These are phyloP conservation scores for Aspergillus viridinutans DNA, from an alignment of 2,329 filamentous ascomycete species.

Conservation along the genomic window DNA sequence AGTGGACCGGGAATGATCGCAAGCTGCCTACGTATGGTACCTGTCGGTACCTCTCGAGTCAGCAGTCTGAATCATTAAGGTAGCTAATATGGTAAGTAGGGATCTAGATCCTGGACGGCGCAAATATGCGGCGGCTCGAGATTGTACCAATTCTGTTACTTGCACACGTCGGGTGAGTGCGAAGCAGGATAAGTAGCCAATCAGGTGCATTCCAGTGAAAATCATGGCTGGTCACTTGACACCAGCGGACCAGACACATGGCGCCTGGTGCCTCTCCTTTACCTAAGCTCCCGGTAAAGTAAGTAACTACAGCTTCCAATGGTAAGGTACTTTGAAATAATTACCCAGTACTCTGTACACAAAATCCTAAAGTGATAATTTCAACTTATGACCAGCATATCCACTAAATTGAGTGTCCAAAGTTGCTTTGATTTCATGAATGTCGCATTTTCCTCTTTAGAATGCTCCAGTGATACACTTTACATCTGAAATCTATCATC, in stretches of 20 bases:
- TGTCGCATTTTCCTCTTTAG: not conserved
- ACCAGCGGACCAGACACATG: conserved; percentile 14
- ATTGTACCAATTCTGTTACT: conserved; percentile 10
- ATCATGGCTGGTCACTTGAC: conserved; percentile 40
- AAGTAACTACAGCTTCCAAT: not conserved
- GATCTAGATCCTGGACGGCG: conserved; percentile 12
- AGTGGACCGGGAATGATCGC: not conserved
- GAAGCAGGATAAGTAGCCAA: conserved; percentile 18
- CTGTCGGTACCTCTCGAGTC: not conserved
- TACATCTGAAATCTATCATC: not conserved
- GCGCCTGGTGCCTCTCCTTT: conserved; percentile 9
- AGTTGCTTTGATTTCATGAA: not conserved
- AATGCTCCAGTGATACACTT: not conserved
- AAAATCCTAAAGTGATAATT: not conserved
- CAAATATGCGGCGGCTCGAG: conserved; percentile 7
- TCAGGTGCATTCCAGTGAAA: conserved; percentile 29
- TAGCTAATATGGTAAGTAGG: conserved; percentile 1
- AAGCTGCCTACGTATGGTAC: not conserved
- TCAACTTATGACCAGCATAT: not conserved
- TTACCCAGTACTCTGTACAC: not conserved
- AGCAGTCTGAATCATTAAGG: not conserved
- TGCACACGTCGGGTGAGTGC: conserved; percentile 4
- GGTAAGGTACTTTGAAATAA: not conserved
- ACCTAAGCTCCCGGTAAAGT: conserved; percentile 5
- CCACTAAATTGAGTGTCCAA: not conserved